Base-by-base conservation (phyloP, 306 rosid species). In the Vachellia pachyceras region DNA sequence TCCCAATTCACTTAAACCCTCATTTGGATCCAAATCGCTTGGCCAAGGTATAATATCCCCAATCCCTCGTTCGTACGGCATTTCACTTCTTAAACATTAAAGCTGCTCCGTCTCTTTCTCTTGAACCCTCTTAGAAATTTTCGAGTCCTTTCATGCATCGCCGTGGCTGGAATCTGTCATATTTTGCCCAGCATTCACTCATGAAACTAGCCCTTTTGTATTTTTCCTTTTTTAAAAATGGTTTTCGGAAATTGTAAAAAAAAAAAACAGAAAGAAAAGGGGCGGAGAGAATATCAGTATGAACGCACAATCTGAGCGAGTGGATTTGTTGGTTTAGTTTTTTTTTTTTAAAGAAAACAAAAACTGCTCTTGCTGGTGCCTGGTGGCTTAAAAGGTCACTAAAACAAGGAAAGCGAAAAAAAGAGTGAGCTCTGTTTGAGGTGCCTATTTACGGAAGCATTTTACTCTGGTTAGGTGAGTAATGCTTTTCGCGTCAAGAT, bases 1-100 rank as follows among this genome's bases (percentile, higher is more conserved):
- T 20, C 17, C 39, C 5, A 23, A 13, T 69, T 22, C 11, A 69
- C 17, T 5, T 33, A n/a, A 44, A 69, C 47, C 46, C 15, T 20
- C 73, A 20, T 41, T 20, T 41, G 73, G 49, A 39, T 39, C 72
- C 29, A n/a, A 68, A 10, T 22, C 50, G 50, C 33, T 18, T 39
- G 33, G 25, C 52, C 55, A 22, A 69, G 74, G 74, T 69, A 69
- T 69, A n/a, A 69, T 69, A n/a, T 68, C n/a, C 45, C 52, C 10
- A n/a, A 50, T 5, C 13, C 47, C 8, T 18, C 17, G 41, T 40
- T 68, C 55, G 55, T 22, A 42, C 55, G 55, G 74, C 74, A 69
- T 69, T 69, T 42, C 22, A 6, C 37, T 69, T 20, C 55, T 42
- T 42, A 3, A 5, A 39, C 52, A 40, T 67, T 10, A 68, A 68